phyloP scores from a whole-genome alignment of 2,329 filamentous ascomycete species.

The Talaromyces pinophilus region DNA sequence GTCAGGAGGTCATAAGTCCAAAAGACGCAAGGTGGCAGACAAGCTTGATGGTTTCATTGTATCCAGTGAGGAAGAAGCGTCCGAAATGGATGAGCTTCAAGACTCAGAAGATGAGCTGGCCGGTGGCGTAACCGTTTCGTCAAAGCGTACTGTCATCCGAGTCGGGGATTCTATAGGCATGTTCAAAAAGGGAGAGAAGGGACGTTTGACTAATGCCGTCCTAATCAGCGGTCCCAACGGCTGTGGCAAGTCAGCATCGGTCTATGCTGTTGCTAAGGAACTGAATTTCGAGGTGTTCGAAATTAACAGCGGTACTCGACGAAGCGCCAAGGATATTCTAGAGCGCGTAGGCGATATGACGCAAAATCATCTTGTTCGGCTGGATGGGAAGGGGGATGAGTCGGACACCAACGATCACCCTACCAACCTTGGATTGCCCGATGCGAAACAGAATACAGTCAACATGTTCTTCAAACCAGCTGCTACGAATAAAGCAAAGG shows the following conservation, averaged over 20 bases:
- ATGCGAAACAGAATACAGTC: slow-evolving; percentile 75
- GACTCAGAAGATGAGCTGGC: slow-evolving; percentile 55
- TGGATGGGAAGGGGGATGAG: slow-evolving; percentile 31
- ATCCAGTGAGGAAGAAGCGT: slow-evolving; percentile 72
- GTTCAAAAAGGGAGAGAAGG: slow-evolving; percentile 47
- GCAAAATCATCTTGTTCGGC: slow-evolving; percentile 78
- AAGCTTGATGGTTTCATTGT: slow-evolving; percentile 80
- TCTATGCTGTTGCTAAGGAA: slow-evolving; percentile 90
- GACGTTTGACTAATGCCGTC: slow-evolving; percentile 69
- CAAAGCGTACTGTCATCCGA: slow-evolving; percentile 45
- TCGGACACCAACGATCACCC: slow-evolving; percentile 41
- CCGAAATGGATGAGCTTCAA: slow-evolving; percentile 68
- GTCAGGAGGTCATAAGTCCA: slow-evolving; percentile 44
- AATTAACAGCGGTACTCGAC: slow-evolving; percentile 78
- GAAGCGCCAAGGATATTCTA: slow-evolving; percentile 84
- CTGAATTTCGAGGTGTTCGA: slow-evolving; percentile 93
- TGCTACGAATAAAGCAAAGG: not conserved
- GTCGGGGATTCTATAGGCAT: slow-evolving; percentile 39
- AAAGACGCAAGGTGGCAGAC: slow-evolving; percentile 67
- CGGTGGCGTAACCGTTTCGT: slow-evolving; percentile 40
- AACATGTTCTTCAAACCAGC: slow-evolving; percentile 72
- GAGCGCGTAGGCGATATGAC: slow-evolving; percentile 97
- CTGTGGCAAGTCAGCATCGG: slow-evolving; percentile 88
- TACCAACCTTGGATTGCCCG: slow-evolving; percentile 61
- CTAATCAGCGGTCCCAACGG: slow-evolving; percentile 86